These are phyloP conservation scores for Penicillium hesseltinei DNA, from an alignment of 2,329 filamentous ascomycete genomes.

Conservation along the genomic window DNA sequence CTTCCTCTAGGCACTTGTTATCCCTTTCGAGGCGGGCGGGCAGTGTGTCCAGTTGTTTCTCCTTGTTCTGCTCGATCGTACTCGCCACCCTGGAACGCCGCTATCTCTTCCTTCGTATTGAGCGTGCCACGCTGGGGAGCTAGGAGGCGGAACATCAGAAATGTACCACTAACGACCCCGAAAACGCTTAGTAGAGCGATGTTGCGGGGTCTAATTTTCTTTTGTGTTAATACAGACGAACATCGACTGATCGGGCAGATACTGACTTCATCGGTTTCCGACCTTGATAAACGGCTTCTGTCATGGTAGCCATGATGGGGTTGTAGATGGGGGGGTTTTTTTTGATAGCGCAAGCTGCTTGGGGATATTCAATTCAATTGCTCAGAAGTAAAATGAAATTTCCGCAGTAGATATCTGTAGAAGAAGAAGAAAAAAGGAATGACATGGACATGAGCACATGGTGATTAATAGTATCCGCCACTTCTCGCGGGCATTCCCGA, in stretches of 20 bases:
- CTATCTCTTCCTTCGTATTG: constrained; percentile 18
- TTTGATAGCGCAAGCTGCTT: not conserved
- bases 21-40: constrained; percentile 6
- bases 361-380: not conserved
- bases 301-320: not conserved
- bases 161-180: constrained; percentile 21
- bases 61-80: constrained; percentile 11
- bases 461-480: not conserved
- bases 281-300: not conserved
- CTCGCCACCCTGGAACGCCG: constrained; percentile 13
- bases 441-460: constrained; percentile 7
- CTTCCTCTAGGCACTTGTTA: not conserved
- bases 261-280: constrained; percentile 5
- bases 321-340: not conserved
- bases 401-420: not conserved
- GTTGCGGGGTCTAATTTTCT: constrained; percentile 16
- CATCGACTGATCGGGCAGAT: not conserved
- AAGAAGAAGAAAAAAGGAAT: not conserved
- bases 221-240: not conserved
- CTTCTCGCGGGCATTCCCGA: not conserved
- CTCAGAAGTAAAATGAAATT: not conserved
- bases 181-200: constrained; percentile 23
- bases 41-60: constrained; percentile 6
- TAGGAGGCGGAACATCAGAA: constrained; percentile 21
- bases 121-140: constrained; percentile 13